Conservation (phyloP, 371 early-diverging fungal species). For the Cokeromyces recurvatus region DNA sequence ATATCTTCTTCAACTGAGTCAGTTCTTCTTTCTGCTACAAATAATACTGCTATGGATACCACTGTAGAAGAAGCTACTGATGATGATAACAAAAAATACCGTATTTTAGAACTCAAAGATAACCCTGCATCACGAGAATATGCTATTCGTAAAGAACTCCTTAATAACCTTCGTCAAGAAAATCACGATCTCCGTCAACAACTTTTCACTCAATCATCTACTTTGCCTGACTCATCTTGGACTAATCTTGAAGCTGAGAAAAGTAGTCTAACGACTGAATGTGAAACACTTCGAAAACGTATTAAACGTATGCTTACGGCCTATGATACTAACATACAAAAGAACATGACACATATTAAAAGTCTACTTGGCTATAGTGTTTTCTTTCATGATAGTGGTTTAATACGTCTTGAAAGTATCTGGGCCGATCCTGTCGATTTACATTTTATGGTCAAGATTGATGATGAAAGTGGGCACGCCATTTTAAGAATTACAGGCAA, state of each 20-base stretch:
- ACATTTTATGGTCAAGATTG: slow-evolving; percentile 60
- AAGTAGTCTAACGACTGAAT: slow-evolving; percentile 29
- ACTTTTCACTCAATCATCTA: slow-evolving; percentile 17
- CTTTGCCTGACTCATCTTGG: slow-evolving; percentile 53
- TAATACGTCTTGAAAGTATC: slow-evolving; percentile 66
- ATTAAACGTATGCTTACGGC: slow-evolving; percentile 58
- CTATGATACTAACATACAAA: slow-evolving; percentile 58
- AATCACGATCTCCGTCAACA: slow-evolving; percentile 28
- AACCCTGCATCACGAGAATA: slow-evolving; percentile 68
- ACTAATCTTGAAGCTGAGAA: slow-evolving; percentile 55
- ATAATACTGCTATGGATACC: too few relatives aligned
- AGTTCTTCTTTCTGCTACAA: too few relatives aligned
- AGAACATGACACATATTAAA: slow-evolving; percentile 49
- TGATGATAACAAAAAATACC: too few relatives aligned
- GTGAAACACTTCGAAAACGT: slow-evolving; percentile 57
- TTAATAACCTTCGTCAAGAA: slow-evolving; percentile 57
- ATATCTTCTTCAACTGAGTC: too few relatives aligned
- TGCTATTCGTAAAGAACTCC: slow-evolving; percentile 58
- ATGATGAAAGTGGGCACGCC: slow-evolving; percentile 16
- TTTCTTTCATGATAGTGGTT: slow-evolving; percentile 62
- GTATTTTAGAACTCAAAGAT: slow-evolving; percentile 65
- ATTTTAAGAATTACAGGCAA: slow-evolving; percentile 63
- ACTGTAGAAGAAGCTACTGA: too few relatives aligned
- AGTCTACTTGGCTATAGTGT: slow-evolving; percentile 71
- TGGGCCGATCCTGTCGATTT: slow-evolving; percentile 52